A percentile compares a stretch with the other conserved stretches of the same genome.
Evolutionary conservation across 345 rosid genomes (phyloP).

Genomic region (Pistacia atlantica): DNA sequence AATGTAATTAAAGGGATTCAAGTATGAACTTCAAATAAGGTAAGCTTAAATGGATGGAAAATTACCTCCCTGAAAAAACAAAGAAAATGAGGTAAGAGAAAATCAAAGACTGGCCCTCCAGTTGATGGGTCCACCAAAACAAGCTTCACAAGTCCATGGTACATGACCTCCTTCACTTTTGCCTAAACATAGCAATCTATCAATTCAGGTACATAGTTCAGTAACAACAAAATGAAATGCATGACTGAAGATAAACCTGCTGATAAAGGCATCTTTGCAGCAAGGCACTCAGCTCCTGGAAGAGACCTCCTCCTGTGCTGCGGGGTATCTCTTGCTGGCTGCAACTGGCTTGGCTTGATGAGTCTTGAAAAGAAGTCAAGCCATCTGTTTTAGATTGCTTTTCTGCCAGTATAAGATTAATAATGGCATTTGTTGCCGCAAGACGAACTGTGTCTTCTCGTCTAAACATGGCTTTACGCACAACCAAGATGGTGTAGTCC

Average conservation of each 20-base stretch:
- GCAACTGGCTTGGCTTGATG: conserved; percentile 90
- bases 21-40: conserved; percentile 21
- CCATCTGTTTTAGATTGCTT: conserved; percentile 54
- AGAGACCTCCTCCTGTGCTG: conserved; percentile 50
- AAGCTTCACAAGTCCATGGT: conserved; percentile 75
- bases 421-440: conserved; percentile 64
- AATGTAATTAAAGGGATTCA: conserved; percentile 5
- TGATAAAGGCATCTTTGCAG: conserved; percentile 89
- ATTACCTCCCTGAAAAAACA: conserved; percentile 69
- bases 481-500: conserved; percentile 72
- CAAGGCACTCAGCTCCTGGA: conserved; percentile 70
- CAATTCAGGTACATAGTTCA: conserved; percentile 21
- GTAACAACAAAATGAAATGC: conserved; percentile 6
- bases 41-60: conserved; percentile 18
- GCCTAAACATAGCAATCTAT: conserved; percentile 47
- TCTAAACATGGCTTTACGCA: conserved; percentile 88
- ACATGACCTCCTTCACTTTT: conserved; percentile 60
- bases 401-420: conserved; percentile 68
- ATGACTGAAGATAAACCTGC: conserved; percentile 42
- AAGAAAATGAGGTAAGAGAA: conserved; percentile 82
- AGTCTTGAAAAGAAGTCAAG: conserved; percentile 62
- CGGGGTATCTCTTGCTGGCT: conserved; percentile 72
- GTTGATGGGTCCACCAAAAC: conserved; percentile 65
- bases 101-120: conserved; percentile 61
- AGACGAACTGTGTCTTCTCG: conserved; percentile 73